phyloP scores from a whole-genome alignment of 1,284 basidiomycete species.

The Rugosomyces carneus region DNA sequence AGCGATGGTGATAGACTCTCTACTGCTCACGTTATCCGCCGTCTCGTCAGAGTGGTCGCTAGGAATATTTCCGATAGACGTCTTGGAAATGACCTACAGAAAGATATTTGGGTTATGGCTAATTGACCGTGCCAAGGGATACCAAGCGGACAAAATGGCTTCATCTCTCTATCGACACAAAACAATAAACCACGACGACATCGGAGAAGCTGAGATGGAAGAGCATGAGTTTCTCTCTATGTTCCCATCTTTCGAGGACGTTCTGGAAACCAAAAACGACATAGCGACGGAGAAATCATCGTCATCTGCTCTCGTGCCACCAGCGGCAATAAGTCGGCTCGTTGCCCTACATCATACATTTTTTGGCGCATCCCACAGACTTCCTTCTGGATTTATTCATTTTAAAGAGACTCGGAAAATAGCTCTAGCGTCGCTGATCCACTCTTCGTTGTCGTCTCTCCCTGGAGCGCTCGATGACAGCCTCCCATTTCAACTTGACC shows the following conservation, averaged over 20 bases:
- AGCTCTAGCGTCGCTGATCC: conserved; percentile 28
- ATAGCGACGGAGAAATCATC: conserved; percentile 8
- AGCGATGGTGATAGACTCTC: conserved; percentile 28
- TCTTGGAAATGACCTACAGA: conserved; percentile 57
- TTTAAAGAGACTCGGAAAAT: conserved; percentile 26
- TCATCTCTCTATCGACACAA: conserved; percentile 79
- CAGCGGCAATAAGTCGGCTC: conserved; percentile 27
- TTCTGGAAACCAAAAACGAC: conserved; percentile 31
- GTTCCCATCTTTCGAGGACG: conserved; percentile 81
- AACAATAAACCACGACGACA: conserved; percentile 50
- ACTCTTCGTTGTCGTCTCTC: conserved; percentile 24
- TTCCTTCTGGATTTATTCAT: conserved; percentile 7
- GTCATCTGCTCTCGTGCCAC: conserved; percentile 19
- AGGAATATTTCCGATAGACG: conserved; percentile 26
- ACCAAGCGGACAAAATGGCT: conserved; percentile 58
- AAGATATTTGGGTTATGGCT: conserved; percentile 79
- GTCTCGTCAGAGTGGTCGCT: conserved; percentile 38
- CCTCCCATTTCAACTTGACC: conserved; percentile 40
- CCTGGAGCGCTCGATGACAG: conserved; percentile 46
- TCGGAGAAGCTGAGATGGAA: conserved; percentile 71
- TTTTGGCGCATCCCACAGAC: conserved; percentile 16
- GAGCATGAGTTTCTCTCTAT: conserved; percentile 76
- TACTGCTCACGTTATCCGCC: conserved; percentile 51
- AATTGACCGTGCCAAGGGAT: conserved; percentile 69
- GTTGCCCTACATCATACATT: conserved; percentile 34